Evolutionary conservation across 805 yeast genomes (phyloP), one percentile per base, ranked within the genome.

Genomic region (Maudiozyma bulderi): DNA sequence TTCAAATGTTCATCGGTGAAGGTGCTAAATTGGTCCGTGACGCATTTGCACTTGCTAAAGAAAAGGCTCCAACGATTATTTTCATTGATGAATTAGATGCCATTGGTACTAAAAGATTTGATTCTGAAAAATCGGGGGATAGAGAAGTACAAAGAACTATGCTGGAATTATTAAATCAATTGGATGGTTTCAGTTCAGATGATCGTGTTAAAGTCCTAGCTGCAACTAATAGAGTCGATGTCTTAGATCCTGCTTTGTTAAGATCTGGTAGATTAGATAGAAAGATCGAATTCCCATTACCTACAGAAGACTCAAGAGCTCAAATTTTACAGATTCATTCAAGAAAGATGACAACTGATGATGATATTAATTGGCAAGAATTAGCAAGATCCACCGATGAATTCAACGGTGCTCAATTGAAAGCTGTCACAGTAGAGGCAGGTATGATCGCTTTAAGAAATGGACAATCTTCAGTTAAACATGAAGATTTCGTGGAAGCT

Each of bases 361-460:
- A 80, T 52, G 81, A 86, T 39, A 89, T 93, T 54, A 93, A 93
- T 72, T 93, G 99, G 99, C 86, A 89, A 68, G 99, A 93, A 73
- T 78, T 93, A 65, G 98, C 99, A 4, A 80, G 99, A 66, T 86
- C 96, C 7, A 93, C 99, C 0, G 99, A 93, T 68, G 99, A 93
- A 70, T 93, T 93, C 69, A 93, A 93, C 64, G 99, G 99, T 65
- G 99, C 99, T 1, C 99, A 93, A 71, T 75, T 93, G 66, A 93
- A 93, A 73, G 99, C 99, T 1, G 99, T 93, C 41, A 90, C 97
- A 7, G 99, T 93, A 26, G 99, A 93, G 69, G 99, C 99, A 6
- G 99, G 99, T 64, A 93, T 93, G 99, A 93, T 93, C 70, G 99
- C 99, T 1, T 75, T 93, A 64, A 81, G 99, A 72, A 88, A 87